Base-by-base conservation (phyloP, 2,329 filamentous ascomycete species). In the Cladosporium cucumerinum region DNA sequence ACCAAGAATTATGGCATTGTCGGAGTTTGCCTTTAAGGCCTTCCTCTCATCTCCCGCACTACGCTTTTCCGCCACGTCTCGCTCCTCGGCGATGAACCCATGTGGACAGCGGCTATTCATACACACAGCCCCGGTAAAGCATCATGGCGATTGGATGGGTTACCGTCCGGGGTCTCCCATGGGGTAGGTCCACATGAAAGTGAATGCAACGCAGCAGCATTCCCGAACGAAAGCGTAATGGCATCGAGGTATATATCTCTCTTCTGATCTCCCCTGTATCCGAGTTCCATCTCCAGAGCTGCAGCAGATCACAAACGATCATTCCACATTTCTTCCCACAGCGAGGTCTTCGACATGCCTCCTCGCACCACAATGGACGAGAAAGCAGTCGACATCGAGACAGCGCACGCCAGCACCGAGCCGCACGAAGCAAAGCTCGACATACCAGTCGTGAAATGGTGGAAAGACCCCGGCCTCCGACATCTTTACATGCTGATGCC, bases 381-480 rank as follows among this genome's bases (percentile, higher is more conserved):
- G 28, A 54, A 54, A 54, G 26, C 16, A 32, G 14, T 54, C 14
- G 54, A 57, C 32, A 18, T 36, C 32, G 54, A 57, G 32, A 39
- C 36, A n/a, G 16, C 21, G 28, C 26, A 54, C 21, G 21, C 30
- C n/a, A 18, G 30, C n/a, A n/a, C 14, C 14, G 54, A 39, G 5
- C 16, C 30, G 5, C 32, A 39, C 14, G 32, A 23, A 18, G 18
- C 54, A 30, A 39, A 25, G 7, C 54, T 57, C n/a, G 54, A 57
- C 23, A 32, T 57, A 14, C 54, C 54, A 39, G 11, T 32, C 18
- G 59, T 68, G 30, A 67, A 64, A 59, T 68, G 66, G 68, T 66
- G 52, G 34, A 66, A 61, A 39, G 62, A 67, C 54, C 61, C 67
- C 8, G 67, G 68, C n/a, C 62, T 67, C 3, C 66, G 61, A 25